Evolutionary conservation across 176 grass and related monocot genomes (phyloP), one percentile per base, ranked within the genome.

Genomic region (Echinochloa phyllopogon): DNA sequence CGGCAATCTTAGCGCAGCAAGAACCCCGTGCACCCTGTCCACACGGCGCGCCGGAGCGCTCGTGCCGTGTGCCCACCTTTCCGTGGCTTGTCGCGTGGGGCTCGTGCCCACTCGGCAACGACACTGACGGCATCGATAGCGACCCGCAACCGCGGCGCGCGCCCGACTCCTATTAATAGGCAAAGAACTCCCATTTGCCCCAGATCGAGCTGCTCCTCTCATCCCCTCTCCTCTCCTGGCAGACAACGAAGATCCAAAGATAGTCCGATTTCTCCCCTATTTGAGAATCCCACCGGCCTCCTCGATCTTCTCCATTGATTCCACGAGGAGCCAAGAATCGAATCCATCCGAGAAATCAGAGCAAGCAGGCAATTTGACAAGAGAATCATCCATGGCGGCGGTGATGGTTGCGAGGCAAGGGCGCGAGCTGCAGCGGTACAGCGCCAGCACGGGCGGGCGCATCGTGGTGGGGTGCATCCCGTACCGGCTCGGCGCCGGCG

Each of bases 401-500:
- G 80, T 68, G 79, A 83, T 95, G 87, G 93, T 92, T 6, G 78
- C 90, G 41, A 76, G 93, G 9, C 93, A 95, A 41, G 93, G 93
- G 8, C 84, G 93, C 0, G 90, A 92, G 69, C 72, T 92, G 65
- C 93, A 95, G 79, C 78, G 93, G 24, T 95, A 95, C 75, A 92
- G 84, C 88, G 50, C 23, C 23, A 83, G 71, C 58, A 87, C 87
- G 16, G 93, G 93, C 8, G 79, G 90, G 0, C 88, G 93, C 55
- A 40, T 92, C 40, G 83, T 95, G 74, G 93, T 95, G 12, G 93
- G 93, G 1, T 95, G 93, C 85, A 80, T 95, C 14, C 90, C 90
- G 0, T 95, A 95, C 87, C 81, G 88, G 74, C 38, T 55, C 7
- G 14, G 71, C 3, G 2, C 0, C 6, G 10, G 0, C 5, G 80